phyloP scores from a whole-genome alignment of 805 yeast genomes.

The Spathaspora hagerdaliae region DNA sequence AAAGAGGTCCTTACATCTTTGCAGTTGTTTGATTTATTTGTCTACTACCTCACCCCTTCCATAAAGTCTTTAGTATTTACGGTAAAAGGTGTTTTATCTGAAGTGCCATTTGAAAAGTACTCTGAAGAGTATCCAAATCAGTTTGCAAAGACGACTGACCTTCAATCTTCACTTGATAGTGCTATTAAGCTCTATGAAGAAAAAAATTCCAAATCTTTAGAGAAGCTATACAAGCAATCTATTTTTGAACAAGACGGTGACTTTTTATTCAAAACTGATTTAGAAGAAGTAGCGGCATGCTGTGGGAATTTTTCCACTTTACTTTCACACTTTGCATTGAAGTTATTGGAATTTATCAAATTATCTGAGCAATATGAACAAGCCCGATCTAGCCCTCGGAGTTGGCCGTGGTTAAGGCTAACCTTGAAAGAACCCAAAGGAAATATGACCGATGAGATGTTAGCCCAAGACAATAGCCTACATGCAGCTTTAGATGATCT shows the following conservation, averaged over 20 bases:
- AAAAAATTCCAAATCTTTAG: constrained; percentile 56
- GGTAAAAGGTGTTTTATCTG: constrained; percentile 55
- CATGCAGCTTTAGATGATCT: constrained; percentile 31
- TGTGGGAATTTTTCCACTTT: constrained; percentile 76
- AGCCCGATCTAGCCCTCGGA: constrained; percentile 15
- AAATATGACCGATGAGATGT: constrained; percentile 3
- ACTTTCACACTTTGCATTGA: constrained; percentile 58
- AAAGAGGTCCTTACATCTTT: constrained; percentile 22
- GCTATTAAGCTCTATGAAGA: constrained; percentile 55
- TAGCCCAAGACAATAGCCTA: constrained; percentile 17
- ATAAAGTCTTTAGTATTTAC: constrained; percentile 63
- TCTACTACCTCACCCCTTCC: constrained; percentile 68
- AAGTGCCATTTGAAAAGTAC: constrained; percentile 50
- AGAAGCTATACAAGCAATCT: constrained; percentile 52
- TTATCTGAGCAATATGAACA: constrained; percentile 39
- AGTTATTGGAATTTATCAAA: constrained; percentile 46
- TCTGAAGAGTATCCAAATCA: constrained; percentile 19
- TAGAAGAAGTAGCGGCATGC: constrained; percentile 79
- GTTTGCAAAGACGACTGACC: constrained; percentile 41
- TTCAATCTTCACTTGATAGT: constrained; percentile 39
- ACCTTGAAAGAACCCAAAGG: constrained; percentile 39
- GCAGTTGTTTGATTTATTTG: constrained; percentile 63
- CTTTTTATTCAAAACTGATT: constrained; percentile 47
- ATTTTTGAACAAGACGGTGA: constrained; percentile 36
- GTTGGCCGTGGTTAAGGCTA: constrained; percentile 49